phyloP scores from a whole-genome alignment of 768 basidiomycete genomes.

The Boletus fagicola region DNA sequence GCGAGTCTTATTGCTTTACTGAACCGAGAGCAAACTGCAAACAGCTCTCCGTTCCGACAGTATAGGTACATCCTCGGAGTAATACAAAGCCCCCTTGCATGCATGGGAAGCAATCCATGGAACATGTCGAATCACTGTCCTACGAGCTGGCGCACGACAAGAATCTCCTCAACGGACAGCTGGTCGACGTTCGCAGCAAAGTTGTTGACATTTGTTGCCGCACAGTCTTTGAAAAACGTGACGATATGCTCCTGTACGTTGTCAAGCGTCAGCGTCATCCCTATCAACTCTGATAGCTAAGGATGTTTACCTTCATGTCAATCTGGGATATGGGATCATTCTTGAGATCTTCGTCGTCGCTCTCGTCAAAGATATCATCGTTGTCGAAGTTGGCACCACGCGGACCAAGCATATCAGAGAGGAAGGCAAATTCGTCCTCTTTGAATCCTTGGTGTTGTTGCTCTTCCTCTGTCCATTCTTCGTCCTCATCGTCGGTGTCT shows the following conservation, averaged over 20 bases:
- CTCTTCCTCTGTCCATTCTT: slow-evolving; percentile 94
- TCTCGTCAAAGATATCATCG: slow-evolving; percentile 70
- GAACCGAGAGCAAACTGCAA: background rate
- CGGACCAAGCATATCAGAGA: slow-evolving; percentile 81
- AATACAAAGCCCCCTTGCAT: slow-evolving; percentile 4
- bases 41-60: background rate
- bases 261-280: background rate
- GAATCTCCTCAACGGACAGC: slow-evolving; percentile 66
- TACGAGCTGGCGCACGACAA: slow-evolving; percentile 58
- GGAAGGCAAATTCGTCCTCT: slow-evolving; percentile 76
- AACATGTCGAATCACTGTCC: slow-evolving; percentile 19
- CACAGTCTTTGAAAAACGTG: slow-evolving; percentile 68
- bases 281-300: slow-evolving; percentile 16
- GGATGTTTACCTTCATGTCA: slow-evolving; percentile 60
- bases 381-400: slow-evolving; percentile 73
- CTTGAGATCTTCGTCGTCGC: slow-evolving; percentile 84
- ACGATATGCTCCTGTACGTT: slow-evolving; percentile 59
- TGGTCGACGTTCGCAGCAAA: slow-evolving; percentile 65
- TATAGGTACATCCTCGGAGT: slow-evolving; percentile 10
- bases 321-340: slow-evolving; percentile 84
- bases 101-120: background rate
- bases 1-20: background rate
- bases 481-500: slow-evolving; percentile 83
- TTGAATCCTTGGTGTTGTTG: slow-evolving; percentile 55
- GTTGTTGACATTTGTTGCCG: slow-evolving; percentile 55